These are phyloP conservation scores for Leishmania aethiopica DNA, from an alignment of 208 protist genomes.

Conservation along the genomic window DNA sequence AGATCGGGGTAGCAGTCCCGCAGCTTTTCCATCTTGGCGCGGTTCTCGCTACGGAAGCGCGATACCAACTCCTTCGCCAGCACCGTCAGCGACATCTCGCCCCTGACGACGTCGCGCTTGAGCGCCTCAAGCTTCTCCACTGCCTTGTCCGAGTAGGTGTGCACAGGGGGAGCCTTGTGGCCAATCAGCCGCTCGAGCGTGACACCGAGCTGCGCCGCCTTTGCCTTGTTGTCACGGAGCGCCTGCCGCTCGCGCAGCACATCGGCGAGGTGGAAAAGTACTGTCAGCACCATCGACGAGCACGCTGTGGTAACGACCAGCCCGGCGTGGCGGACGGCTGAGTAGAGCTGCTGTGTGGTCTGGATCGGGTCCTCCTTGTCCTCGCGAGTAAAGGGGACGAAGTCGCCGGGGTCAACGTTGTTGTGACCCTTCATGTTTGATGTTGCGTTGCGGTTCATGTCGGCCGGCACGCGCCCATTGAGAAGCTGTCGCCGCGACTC, in stretches of 20 bases:
- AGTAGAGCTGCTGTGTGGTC: slow-evolving; percentile 36
- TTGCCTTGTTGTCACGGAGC: slow-evolving; percentile 27
- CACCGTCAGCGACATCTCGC: slow-evolving; percentile 46
- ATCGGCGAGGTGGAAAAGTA: slow-evolving; percentile 48
- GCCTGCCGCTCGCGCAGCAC: slow-evolving; percentile 36
- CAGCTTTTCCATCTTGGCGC: slow-evolving; percentile 33
- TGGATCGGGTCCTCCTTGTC: slow-evolving; percentile 1
- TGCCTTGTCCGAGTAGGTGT: slow-evolving; percentile 30
- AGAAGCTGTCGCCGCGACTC: slow-evolving; percentile 38
- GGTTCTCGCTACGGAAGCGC: slow-evolving; percentile 40
- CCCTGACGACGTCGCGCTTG: slow-evolving; percentile 37
- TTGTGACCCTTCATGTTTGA: neutral
- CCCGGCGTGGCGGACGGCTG: slow-evolving; percentile 39
- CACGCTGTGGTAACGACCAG: slow-evolving; percentile 51
- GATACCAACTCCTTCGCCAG: slow-evolving; percentile 33
- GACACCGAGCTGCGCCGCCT: slow-evolving; percentile 27
- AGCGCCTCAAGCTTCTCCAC: slow-evolving; percentile 34
- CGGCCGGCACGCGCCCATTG: slow-evolving; percentile 12
- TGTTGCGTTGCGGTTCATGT: slow-evolving; percentile 4
- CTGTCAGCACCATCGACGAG: slow-evolving; percentile 50
- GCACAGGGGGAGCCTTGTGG: slow-evolving; percentile 9
- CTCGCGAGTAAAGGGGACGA: neutral
- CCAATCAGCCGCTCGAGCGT: slow-evolving; percentile 34
- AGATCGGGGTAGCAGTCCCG: slow-evolving; percentile 28
- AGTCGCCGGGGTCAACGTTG: neutral